phyloP scores from a whole-genome alignment of 1,284 basidiomycete genomes.

The Sphaerobolus stellatus region DNA sequence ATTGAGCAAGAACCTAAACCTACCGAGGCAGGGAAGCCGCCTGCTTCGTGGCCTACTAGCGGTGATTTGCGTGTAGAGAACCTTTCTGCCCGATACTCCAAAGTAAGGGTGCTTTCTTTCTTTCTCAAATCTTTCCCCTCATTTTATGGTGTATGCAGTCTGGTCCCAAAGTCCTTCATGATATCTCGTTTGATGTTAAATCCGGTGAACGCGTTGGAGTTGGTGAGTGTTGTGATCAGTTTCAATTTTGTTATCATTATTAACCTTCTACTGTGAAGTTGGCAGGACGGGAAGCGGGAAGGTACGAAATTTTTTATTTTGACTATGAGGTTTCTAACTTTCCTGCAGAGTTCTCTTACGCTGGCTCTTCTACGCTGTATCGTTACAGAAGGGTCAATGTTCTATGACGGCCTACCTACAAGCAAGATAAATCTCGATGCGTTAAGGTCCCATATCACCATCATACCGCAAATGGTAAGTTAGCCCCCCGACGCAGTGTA shows the following conservation, averaged over 20 bases:
- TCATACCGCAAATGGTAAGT: too few relatives aligned
- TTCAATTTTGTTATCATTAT: too few relatives aligned
- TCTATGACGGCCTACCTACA: constrained; percentile 39
- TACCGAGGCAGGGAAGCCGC: constrained; percentile 52
- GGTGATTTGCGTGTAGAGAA: constrained; percentile 65
- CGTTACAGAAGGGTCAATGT: constrained; percentile 51
- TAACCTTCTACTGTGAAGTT: too few relatives aligned
- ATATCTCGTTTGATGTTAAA: constrained; percentile 47
- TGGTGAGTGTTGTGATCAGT: too few relatives aligned
- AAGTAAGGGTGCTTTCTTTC: constrained; percentile 36
- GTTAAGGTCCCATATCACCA: too few relatives aligned
- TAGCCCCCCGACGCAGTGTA: too few relatives aligned
- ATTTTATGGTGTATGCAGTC: constrained; percentile 26
- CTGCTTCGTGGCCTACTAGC: constrained; percentile 77
- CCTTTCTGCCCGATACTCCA: constrained; percentile 56
- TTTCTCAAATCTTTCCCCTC: constrained; percentile 18
- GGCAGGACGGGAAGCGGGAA: constrained; percentile 78
- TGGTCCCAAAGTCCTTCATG: constrained; percentile 45
- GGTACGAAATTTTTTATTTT: too few relatives aligned
- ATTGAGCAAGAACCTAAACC: constrained; percentile 70
- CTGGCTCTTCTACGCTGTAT: constrained; percentile 47
- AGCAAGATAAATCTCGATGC: too few relatives aligned
- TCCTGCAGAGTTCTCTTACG: constrained; percentile 44
- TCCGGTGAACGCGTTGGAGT: constrained; percentile 55
- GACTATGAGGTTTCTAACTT: too few relatives aligned